Evolutionary conservation across 2,329 filamentous ascomycete species (phyloP).

Genomic region (Bipolaris victoriae): DNA sequence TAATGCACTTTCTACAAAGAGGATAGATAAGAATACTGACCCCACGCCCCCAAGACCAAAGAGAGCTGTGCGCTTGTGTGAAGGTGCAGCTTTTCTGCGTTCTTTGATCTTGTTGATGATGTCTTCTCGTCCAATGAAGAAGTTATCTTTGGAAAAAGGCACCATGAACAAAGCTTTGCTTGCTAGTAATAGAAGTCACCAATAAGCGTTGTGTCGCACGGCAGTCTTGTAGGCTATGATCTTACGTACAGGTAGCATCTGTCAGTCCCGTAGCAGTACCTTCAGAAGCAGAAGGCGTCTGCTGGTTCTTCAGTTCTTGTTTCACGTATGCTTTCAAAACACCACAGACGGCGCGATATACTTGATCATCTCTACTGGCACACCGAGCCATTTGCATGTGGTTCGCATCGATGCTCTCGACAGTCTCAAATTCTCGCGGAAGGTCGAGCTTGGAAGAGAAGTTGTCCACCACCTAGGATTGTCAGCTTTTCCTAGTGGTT

Average conservation of each 20-base stretch:
- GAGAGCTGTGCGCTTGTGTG: slow-evolving; percentile 18
- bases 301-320: slow-evolving; percentile 11
- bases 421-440: slow-evolving; percentile 40
- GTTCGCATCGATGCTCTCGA: slow-evolving; percentile 51
- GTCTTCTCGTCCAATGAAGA: slow-evolving; percentile 19
- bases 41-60: slow-evolving; percentile 13
- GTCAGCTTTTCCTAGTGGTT: slow-evolving; percentile 15
- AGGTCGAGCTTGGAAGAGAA: slow-evolving; percentile 52
- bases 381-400: slow-evolving; percentile 50
- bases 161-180: slow-evolving; percentile 15
- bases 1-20: not conserved
- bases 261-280: not conserved
- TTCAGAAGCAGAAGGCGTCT: not conserved
- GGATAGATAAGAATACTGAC: not conserved
- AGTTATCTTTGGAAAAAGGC: slow-evolving; percentile 18
- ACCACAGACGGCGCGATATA: slow-evolving; percentile 39
- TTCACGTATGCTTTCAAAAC: slow-evolving; percentile 36
- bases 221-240: not conserved
- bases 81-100: not conserved
- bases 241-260: slow-evolving; percentile 16
- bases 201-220: slow-evolving; percentile 8
- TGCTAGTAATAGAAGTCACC: slow-evolving; percentile 1
- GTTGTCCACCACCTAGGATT: slow-evolving; percentile 47
- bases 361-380: slow-evolving; percentile 33
- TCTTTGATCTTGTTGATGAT: slow-evolving; percentile 12